phyloP scores from a whole-genome alignment of 1,284 basidiomycete species.

The Phaffia rhodozyma region DNA sequence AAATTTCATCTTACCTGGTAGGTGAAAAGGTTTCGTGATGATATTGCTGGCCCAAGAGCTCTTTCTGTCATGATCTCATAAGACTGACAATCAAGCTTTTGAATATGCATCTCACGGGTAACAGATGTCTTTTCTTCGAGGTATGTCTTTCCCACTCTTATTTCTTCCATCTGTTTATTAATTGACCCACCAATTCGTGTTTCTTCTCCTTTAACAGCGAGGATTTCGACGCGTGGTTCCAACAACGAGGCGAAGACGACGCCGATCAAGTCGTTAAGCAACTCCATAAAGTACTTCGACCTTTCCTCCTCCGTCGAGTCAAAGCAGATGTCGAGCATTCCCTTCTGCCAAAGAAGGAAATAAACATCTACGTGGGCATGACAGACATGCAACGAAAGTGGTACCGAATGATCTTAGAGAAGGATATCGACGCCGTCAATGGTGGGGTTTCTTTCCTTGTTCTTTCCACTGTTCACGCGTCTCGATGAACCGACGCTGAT shows the following conservation, averaged over 20 bases:
- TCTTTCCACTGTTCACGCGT: background rate
- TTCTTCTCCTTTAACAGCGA: constrained; percentile 60
- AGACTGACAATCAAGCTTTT: background rate
- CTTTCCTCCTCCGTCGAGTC: constrained; percentile 87
- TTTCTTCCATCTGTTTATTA: constrained; percentile 24
- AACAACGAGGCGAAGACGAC: constrained; percentile 57
- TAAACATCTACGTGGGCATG: constrained; percentile 96
- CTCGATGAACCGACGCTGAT: background rate
- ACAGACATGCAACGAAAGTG: constrained; percentile 98
- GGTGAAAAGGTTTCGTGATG: constrained; percentile 40
- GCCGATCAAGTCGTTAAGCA: constrained; percentile 87
- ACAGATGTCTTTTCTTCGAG: constrained; percentile 39
- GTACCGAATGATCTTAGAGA: constrained; percentile 91
- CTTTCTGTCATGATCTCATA: background rate
- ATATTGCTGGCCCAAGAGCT: constrained; percentile 63
- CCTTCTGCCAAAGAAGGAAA: constrained; percentile 93
- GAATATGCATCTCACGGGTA: background rate
- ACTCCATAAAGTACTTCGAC: constrained; percentile 89
- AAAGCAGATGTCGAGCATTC: constrained; percentile 98
- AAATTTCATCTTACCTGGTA: constrained; percentile 72
- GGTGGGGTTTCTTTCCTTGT: constrained; percentile 37
- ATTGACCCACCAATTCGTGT: background rate
- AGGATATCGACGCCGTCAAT: constrained; percentile 98
- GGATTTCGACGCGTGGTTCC: constrained; percentile 64
- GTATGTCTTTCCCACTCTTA: background rate